Evolutionary conservation across 768 basidiomycete species (phyloP).

Genomic region (Mycena galericulata): DNA sequence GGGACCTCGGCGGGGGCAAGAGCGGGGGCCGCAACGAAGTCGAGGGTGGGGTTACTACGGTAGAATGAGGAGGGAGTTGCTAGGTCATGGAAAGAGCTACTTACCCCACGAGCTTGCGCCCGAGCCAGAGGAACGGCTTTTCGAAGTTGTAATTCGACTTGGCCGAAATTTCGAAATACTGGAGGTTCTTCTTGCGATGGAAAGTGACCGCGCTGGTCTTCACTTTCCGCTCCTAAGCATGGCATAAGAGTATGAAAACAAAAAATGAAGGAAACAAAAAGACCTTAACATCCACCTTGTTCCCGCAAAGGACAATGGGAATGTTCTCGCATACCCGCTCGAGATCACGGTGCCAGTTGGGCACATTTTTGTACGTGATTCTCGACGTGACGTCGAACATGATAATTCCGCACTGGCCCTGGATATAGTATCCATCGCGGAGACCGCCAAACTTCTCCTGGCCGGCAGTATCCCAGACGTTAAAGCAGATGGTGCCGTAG

Average conservation of each 20-base stretch:
- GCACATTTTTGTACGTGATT: constrained; percentile 99
- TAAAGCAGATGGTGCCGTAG: constrained; percentile 99
- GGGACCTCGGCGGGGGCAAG: constrained; percentile 94
- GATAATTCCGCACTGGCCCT: constrained; percentile 99
- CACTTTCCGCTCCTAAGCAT: constrained; percentile 94
- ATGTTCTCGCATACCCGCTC: constrained; percentile 99
- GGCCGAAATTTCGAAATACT: constrained; percentile 99
- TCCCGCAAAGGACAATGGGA: constrained; percentile 98
- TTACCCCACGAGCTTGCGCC: constrained; percentile 96
- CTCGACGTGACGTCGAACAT: constrained; percentile 99
- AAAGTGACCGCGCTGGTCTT: constrained; percentile 99
- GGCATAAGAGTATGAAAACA: constrained; percentile 15
- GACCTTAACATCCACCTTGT: constrained; percentile 99
- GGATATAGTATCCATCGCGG: constrained; percentile 96
- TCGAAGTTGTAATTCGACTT: constrained; percentile 99
- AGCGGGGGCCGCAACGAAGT: constrained; percentile 97
- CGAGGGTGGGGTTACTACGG: constrained; percentile 82
- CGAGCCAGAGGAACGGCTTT: constrained; percentile 99
- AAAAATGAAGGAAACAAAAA: constrained; percentile 38
- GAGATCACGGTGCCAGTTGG: constrained; percentile 99
- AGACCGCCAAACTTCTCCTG: constrained; percentile 99
- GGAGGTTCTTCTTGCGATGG: constrained; percentile 99
- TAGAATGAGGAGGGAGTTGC: constrained; percentile 10
- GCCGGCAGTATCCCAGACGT: constrained; percentile 99
- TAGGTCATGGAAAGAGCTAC: constrained; percentile 42